phyloP scores from a whole-genome alignment of 1,284 basidiomycete genomes.

The Ceratobasidium sp. region DNA sequence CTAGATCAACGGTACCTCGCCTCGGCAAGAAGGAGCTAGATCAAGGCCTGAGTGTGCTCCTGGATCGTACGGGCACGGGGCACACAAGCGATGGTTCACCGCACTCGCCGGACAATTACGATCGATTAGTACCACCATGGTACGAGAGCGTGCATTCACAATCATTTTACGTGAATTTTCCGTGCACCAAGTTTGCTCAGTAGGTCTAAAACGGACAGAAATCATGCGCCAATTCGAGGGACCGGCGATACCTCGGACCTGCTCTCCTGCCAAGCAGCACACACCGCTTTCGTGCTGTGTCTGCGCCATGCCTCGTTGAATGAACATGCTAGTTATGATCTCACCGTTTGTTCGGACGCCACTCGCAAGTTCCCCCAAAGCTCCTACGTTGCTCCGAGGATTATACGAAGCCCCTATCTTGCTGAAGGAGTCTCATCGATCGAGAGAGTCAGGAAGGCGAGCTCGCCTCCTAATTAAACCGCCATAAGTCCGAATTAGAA shows the following conservation, averaged over 20 bases:
- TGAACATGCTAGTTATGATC: neutral
- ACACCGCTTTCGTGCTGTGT: neutral
- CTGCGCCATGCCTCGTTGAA: neutral
- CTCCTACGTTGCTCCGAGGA: conserved; percentile 26
- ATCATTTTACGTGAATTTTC: too few relatives aligned
- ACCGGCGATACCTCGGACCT: neutral
- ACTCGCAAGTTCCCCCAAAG: neutral
- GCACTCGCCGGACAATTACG: too few relatives aligned
- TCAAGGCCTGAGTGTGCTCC: too few relatives aligned
- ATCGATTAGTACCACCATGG: too few relatives aligned
- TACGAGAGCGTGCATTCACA: too few relatives aligned
- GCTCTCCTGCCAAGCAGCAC: conserved; percentile 5
- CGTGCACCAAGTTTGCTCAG: too few relatives aligned
- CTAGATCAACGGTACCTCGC: neutral
- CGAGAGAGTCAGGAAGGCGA: neutral
- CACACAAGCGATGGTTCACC: too few relatives aligned
- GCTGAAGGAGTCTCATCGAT: neutral
- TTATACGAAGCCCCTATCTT: conserved; percentile 6
- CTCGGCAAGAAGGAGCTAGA: neutral
- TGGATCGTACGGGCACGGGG: too few relatives aligned
- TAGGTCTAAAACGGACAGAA: neutral
- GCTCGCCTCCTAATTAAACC: conserved; percentile 13
- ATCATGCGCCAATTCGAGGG: neutral
- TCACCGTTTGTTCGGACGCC: conserved; percentile 6
- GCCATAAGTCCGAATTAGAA: conserved; percentile 25